Evolutionary conservation across 2,329 filamentous ascomycete species (phyloP).

Genomic region (Thielaviopsis euricoi): DNA sequence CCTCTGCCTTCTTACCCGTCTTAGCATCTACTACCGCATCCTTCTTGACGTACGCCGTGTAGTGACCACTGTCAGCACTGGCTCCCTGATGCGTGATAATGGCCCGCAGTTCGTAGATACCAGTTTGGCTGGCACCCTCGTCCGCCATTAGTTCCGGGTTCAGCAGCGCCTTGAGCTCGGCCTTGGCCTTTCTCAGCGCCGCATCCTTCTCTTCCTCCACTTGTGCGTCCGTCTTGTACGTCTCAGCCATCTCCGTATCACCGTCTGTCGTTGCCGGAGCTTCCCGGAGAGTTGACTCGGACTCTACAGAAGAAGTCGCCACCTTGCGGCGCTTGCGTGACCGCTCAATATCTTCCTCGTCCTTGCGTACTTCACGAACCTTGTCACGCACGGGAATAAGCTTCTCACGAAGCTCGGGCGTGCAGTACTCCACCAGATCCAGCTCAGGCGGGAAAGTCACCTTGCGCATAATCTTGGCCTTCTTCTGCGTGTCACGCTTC

Average conservation of each 20-base stretch:
- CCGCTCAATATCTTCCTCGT: constrained; percentile 83
- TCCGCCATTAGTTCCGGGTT: constrained; percentile 59
- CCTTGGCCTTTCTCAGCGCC: constrained; percentile 63
- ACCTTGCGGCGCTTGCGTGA: constrained; percentile 80
- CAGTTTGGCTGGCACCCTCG: constrained; percentile 77
- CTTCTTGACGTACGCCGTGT: constrained; percentile 97
- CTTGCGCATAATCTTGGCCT: constrained; percentile 99
- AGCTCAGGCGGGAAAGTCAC: constrained; percentile 90
- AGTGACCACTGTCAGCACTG: constrained; percentile 93
- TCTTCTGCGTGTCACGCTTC: constrained; percentile 90
- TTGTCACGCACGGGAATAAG: constrained; percentile 90
- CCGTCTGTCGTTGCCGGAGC: constrained; percentile 33
- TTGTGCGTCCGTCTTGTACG: constrained; percentile 86
- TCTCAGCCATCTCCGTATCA: constrained; percentile 56
- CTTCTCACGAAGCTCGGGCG: constrained; percentile 67
- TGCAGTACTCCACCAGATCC: constrained; percentile 88
- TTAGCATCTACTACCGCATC: constrained; percentile 52
- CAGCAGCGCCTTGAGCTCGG: constrained; percentile 68
- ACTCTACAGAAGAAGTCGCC: constrained; percentile 28
- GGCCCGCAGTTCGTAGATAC: constrained; percentile 83
- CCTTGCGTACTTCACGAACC: constrained; percentile 86
- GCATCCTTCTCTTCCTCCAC: constrained; percentile 72
- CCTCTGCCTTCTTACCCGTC: constrained; percentile 66
- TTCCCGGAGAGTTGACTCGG: constrained; percentile 32
- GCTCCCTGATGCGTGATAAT: constrained; percentile 94